Base-by-base conservation (phyloP, 371 early-diverging fungal species). In the Rhizopus microsporus region DNA sequence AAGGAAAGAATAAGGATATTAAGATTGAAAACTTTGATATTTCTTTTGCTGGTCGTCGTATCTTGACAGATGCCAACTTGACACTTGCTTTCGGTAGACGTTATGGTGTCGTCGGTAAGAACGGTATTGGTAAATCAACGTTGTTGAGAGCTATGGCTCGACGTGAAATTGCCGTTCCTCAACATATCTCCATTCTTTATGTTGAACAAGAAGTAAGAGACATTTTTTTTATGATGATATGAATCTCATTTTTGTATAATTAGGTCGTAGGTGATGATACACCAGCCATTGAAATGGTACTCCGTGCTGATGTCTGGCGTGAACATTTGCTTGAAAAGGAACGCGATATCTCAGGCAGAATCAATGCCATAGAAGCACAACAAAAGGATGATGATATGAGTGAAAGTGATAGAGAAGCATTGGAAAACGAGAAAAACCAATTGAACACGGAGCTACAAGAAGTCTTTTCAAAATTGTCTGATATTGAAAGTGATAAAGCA, bases 101-200 rank as follows among this genome's bases (percentile, higher is more conserved):
- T 46, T 97, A 80, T 76, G 98, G 98, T 73, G 84, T 99, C 13
- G 92, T 99, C 13, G 99, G 99, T 60, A 89, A 92, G 63, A 99
- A 99, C 87, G 99, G 99, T 84, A 91, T 96, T 49, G 88, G 88
- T 67, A 99, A 99, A 80, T 96, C 98, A 9, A 99, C 99, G 7
- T 80, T 99, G 37, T 65, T 99, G 45, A 88, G 95, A 35, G 93
- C 93, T 33, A 91, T 99, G 62, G 92, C 96, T 16, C 80, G 83
- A 69, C 86, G 94, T 67, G 97, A 97, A 72, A 78, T 99, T 59
- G 78, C 80, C 30, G 89, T 94, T 12, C 94, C 98, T 35, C 84
- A 88, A 3, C 91, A 90, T 58, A 88, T 94, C 65, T 91, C 90
- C 65, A 89, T 98, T 59, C 80, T 98, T 56, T 93, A 97, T 80